A percentile compares a stretch with the other conserved stretches of the same genome.
phyloP scores from a whole-genome alignment of 2,329 filamentous ascomycete species.

The Fusarium protoensiforme region DNA sequence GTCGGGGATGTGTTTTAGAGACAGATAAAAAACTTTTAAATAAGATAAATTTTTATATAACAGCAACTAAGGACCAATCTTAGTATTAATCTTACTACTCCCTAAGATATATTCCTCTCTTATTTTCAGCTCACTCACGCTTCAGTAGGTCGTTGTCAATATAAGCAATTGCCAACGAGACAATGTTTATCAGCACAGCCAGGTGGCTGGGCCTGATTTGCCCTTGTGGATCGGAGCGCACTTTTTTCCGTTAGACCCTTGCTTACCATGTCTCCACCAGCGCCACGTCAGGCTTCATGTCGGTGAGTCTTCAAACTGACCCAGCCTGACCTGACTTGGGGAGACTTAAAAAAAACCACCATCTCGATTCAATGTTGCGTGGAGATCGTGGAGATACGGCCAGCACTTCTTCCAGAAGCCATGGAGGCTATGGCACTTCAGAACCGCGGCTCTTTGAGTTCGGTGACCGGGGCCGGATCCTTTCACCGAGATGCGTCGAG shows the following conservation, averaged over 20 bases:
- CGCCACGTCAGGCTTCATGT: conserved; percentile 38
- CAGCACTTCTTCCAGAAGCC: conserved; percentile 36
- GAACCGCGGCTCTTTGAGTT: conserved; percentile 39
- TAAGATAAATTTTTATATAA: no score
- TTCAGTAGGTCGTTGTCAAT: no score
- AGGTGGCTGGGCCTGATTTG: no score
- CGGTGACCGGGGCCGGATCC: conserved; percentile 34
- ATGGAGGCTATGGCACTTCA: conserved; percentile 34
- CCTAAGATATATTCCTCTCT: no score
- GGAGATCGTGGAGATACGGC: conserved; percentile 39
- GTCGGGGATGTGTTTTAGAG: no score
- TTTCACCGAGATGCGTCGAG: conserved; percentile 33
- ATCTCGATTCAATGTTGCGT: conserved; percentile 38
- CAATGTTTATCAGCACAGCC: no score
- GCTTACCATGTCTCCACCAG: conserved; percentile 16
- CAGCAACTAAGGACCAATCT: no score
- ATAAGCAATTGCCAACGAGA: no score
- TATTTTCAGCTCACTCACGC: no score
- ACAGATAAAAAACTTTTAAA: no score
- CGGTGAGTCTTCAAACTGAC: conserved; percentile 35
- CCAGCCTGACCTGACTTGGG: conserved; percentile 27
- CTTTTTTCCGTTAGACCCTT: conserved; percentile 36
- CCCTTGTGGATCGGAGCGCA: conserved; percentile 16
- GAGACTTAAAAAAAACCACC: conserved; percentile 27
- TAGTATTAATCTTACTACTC: no score